Evolutionary conservation across 139 green algal genomes (phyloP).

Genomic region (Desmodesmus armatus): DNA sequence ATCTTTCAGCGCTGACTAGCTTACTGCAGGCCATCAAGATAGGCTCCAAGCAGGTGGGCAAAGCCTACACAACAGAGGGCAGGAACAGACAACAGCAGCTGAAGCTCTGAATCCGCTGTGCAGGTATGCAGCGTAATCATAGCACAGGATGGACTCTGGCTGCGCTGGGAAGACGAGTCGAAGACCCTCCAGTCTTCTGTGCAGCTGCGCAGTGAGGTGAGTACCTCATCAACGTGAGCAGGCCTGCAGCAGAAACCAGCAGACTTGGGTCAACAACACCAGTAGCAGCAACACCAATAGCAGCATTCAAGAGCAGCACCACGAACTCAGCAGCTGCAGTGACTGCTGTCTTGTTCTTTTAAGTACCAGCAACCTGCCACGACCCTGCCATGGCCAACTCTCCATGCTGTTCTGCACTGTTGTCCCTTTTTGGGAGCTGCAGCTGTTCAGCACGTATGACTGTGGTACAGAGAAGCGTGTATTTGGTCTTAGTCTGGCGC

Average conservation of each 20-base stretch:
- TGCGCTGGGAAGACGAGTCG: conserved; percentile 67
- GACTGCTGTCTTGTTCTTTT: background rate
- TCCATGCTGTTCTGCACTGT: background rate
- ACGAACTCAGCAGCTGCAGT: background rate
- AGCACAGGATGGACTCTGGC: conserved; percentile 41
- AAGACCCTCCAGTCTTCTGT: conserved; percentile 63
- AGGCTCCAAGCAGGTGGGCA: conserved; percentile 54
- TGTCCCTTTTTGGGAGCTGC: background rate
- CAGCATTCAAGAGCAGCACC: no score
- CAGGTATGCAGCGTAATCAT: conserved; percentile 57
- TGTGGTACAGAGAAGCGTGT: conserved; percentile 26
- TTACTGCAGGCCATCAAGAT: conserved; percentile 59
- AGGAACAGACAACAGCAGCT: background rate
- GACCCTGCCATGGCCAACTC: no score
- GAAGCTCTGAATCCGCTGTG: background rate
- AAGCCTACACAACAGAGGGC: background rate
- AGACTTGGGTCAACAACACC: no score
- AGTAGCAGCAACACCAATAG: no score
- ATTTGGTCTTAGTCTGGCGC: conserved; percentile 56
- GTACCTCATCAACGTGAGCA: no score
- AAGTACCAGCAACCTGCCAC: no score
- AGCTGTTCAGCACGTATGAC: conserved; percentile 58
- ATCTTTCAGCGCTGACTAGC: conserved; percentile 42
- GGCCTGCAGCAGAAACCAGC: no score
- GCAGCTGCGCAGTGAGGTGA: conserved; percentile 57